A percentile compares a stretch with the other conserved stretches of the same genome.
phyloP scores from a whole-genome alignment of 352 stramenopile genomes.

The Pythium aquatile region DNA sequence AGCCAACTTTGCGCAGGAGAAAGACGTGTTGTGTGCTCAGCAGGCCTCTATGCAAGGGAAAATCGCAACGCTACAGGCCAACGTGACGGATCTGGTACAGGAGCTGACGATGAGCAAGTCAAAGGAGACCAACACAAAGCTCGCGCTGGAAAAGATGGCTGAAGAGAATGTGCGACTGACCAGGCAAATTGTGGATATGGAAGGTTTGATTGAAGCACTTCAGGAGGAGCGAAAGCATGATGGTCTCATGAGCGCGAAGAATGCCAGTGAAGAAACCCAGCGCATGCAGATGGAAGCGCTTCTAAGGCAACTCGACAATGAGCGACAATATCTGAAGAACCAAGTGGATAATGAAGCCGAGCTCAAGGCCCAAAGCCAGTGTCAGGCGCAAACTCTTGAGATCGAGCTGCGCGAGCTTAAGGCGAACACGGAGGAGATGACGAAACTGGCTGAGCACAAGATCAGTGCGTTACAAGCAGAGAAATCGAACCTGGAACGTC shows the following conservation, averaged over 20 bases:
- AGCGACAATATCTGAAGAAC: slow-evolving; percentile 81
- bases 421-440: slow-evolving; percentile 35
- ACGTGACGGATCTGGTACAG: slow-evolving; percentile 74
- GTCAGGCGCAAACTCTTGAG: slow-evolving; percentile 39
- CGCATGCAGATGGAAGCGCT: slow-evolving; percentile 80
- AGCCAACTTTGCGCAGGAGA: slow-evolving; percentile 48
- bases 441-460: slow-evolving; percentile 39
- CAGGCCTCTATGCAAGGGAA: slow-evolving; percentile 55
- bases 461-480: slow-evolving; percentile 32
- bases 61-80: slow-evolving; percentile 62
- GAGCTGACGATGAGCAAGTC: slow-evolving; percentile 65
- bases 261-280: slow-evolving; percentile 72
- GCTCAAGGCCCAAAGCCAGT: slow-evolving; percentile 42
- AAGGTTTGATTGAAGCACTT: slow-evolving; percentile 51
- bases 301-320: slow-evolving; percentile 69
- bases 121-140: slow-evolving; percentile 61
- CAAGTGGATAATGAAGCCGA: slow-evolving; percentile 61
- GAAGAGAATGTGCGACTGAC: slow-evolving; percentile 68
- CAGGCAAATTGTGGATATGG: slow-evolving; percentile 63
- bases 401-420: slow-evolving; percentile 45
- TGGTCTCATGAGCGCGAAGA: slow-evolving; percentile 50
- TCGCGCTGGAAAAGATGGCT: slow-evolving; percentile 72
- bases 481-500: slow-evolving; percentile 32
- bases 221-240: slow-evolving; percentile 54
- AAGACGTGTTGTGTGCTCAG: slow-evolving; percentile 45